A percentile compares a stretch with the other conserved stretches of the same genome.
phyloP scores from a whole-genome alignment of 2,329 filamentous ascomycete genomes.

The Fusarium ambrosium region DNA sequence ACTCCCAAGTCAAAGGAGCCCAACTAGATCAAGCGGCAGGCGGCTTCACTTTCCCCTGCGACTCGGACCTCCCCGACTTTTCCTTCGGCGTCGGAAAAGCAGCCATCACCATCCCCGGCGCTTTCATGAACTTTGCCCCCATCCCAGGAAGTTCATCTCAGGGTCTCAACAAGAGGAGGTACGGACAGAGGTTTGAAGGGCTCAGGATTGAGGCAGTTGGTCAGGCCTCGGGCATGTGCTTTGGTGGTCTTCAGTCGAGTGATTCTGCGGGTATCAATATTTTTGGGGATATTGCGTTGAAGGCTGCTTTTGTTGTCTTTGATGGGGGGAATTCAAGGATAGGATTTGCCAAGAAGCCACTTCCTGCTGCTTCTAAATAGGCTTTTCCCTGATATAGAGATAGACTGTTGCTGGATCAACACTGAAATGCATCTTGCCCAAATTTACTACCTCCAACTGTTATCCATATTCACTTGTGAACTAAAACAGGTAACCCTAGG shows the following conservation, averaged over 20 bases:
- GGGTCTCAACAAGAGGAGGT: neutral
- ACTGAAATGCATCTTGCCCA: neutral
- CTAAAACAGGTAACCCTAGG: neutral
- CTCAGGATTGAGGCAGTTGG: neutral
- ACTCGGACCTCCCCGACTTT: slow-evolving; percentile 61
- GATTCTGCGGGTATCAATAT: slow-evolving; percentile 63
- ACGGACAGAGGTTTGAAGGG: neutral
- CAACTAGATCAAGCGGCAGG: slow-evolving; percentile 55
- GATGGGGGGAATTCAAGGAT: slow-evolving; percentile 53
- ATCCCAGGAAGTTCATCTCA: slow-evolving; percentile 41
- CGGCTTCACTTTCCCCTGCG: slow-evolving; percentile 63
- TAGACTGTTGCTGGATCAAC: slow-evolving; percentile 8
- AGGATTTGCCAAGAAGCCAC: slow-evolving; percentile 39
- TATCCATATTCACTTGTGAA: neutral
- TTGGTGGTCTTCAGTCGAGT: slow-evolving; percentile 77
- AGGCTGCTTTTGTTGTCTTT: slow-evolving; percentile 71
- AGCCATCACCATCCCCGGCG: slow-evolving; percentile 69
- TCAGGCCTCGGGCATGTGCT: slow-evolving; percentile 59
- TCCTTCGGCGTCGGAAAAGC: slow-evolving; percentile 69
- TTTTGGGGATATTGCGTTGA: slow-evolving; percentile 73
- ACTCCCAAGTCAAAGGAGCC: slow-evolving; percentile 60
- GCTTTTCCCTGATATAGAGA: neutral
- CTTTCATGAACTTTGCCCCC: slow-evolving; percentile 66
- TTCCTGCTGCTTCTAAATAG: neutral
- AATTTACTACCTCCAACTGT: neutral